Conservation (phyloP, 2,329 filamentous ascomycete species). For the Aureobasidium sp. region DNA sequence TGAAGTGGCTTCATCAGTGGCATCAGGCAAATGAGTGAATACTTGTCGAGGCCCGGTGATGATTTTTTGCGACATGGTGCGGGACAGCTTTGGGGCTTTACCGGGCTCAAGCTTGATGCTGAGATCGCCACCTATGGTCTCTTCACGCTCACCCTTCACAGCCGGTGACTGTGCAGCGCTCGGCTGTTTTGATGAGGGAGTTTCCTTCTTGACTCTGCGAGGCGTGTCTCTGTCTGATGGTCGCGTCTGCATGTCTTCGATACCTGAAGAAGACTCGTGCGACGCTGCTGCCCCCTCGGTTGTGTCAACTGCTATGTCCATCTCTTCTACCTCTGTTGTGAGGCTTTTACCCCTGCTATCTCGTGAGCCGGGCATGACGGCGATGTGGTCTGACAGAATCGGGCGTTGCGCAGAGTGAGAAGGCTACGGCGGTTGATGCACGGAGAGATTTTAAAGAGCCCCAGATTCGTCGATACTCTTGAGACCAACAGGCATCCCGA, state of each 20-base stretch:
- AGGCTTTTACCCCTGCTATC: not conserved
- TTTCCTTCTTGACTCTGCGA: conserved; percentile 23
- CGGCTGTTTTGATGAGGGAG: conserved; percentile 1
- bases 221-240: conserved; percentile 19
- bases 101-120: conserved; percentile 57
- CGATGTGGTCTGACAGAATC: not conserved
- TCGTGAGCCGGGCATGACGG: not conserved
- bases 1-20: conserved; percentile 65
- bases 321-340: conserved; percentile 11
- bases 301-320: conserved; percentile 15
- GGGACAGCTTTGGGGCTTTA: conserved; percentile 63
- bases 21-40: conserved; percentile 69
- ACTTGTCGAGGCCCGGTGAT: conserved; percentile 56
- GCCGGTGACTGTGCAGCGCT: conserved; percentile 31
- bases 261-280: not conserved
- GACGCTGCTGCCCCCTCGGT: not conserved
- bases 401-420: not conserved
- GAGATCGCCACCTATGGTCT: conserved; percentile 54
- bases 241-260: conserved; percentile 11
- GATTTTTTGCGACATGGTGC: conserved; percentile 66
- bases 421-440: not conserved
- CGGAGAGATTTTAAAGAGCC: conserved; percentile 2
- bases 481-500: not conserved
- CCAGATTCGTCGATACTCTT: conserved; percentile 1
- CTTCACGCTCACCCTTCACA: conserved; percentile 39